Base-by-base conservation (phyloP, 306 rosid species). In the Trichosanthes truncata region DNA sequence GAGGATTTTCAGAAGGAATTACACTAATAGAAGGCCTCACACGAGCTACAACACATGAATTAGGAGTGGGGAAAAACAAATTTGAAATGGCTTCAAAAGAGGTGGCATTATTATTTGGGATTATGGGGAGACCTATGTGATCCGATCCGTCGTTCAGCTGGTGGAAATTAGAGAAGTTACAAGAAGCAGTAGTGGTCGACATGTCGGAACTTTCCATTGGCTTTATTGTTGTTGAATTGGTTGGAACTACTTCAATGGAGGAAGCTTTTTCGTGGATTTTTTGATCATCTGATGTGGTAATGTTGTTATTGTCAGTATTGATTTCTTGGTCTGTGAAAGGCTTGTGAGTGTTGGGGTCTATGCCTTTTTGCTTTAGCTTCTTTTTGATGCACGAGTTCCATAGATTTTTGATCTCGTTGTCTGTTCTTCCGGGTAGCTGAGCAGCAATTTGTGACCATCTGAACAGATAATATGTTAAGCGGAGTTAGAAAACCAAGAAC, bases 371-470 rank as follows among this genome's bases (percentile, higher is more conserved):
- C 81, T 89, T 89, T 4, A 95, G 89, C 91, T 92, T 95, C 96
- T 95, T 95, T 87, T 95, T 95, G 15, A 95, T 88, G 87, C 93
- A 83, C 0, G 97, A 95, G 53, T 95, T 92, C 98, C 98, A 95
- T 59, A 95, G 57, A 48, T 95, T 95, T 46, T 95, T 95, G 31
- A 95, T 95, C 87, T 95, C 98, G 74, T 95, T 95, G 65, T 92
- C 97, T 0, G 97, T 95, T 86, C 98, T 91, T 81, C 98, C 98
- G 0, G 98, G 97, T 77, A 95, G 81, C 74, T 92, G 97, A 12
- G 93, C 96, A 15, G 98, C 97, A 81, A 95, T 95, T 85, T 91
- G 98, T 31, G 98, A 95, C 98, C 98, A 92, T 84, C 98, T 94
- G 82, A 13, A 3, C 0, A 0, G 5, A 3, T 40, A 10, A 43